phyloP scores from a whole-genome alignment of 805 yeast species.

The Candida awuae region DNA sequence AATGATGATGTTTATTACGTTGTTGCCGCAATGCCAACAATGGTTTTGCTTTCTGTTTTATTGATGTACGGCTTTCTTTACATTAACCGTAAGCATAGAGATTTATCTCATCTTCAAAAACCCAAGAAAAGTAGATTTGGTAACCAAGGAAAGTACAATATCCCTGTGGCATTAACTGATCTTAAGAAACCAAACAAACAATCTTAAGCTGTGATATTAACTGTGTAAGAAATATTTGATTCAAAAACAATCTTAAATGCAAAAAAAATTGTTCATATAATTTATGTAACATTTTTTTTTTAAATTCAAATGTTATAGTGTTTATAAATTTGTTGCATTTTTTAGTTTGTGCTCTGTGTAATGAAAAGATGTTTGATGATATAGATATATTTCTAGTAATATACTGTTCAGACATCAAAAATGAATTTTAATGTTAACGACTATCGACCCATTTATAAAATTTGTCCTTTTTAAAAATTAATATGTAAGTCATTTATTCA shows the following conservation, averaged over 20 bases:
- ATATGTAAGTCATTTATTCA: no score
- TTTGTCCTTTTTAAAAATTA: no score
- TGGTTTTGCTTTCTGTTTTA: conserved; percentile 50
- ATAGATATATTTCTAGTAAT: no score
- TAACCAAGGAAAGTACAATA: conserved; percentile 24
- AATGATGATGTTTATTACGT: conserved; percentile 43
- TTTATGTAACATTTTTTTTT: no score
- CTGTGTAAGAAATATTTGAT: neutral
- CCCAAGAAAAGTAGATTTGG: conserved; percentile 31
- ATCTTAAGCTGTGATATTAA: neutral
- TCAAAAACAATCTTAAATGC: neutral
- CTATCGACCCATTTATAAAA: no score
- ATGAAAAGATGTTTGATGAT: no score
- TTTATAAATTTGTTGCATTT: neutral
- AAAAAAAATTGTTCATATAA: neutral
- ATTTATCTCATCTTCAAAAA: conserved; percentile 37
- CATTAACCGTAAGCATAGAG: conserved; percentile 49
- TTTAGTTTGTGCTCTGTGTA: neutral
- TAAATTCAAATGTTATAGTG: no score
- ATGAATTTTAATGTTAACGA: no score
- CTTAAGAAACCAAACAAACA: conserved; percentile 20
- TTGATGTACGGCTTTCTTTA: conserved; percentile 58
- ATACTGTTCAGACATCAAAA: no score
- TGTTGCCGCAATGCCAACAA: conserved; percentile 60
- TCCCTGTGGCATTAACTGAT: conserved; percentile 24